Percentiles rank a stretch among this genome's conserved stretches.
These are phyloP conservation scores for Trichoderma lentiforme DNA, from an alignment of 2,329 filamentous ascomycete genomes.

Conservation along the genomic window DNA sequence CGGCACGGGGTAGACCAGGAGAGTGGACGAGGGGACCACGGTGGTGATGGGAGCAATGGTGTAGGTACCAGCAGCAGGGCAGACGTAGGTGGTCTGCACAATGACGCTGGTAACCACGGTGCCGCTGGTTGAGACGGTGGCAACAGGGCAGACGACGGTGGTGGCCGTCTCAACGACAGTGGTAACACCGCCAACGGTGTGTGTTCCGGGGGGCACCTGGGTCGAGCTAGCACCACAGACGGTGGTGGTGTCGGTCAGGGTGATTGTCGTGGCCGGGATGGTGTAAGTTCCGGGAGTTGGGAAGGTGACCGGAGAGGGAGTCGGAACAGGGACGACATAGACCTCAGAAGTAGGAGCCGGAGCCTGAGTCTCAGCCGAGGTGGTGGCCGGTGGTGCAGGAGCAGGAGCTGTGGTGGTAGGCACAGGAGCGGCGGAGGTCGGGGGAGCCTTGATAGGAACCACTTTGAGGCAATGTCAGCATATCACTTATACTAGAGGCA, in stretches of 20 bases:
- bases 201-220: conserved; percentile 57
- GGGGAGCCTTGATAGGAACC: conserved; percentile 33
- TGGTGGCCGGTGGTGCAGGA: conserved; percentile 19
- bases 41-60: conserved; percentile 69
- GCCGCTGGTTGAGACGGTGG: conserved; percentile 57
- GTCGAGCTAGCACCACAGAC: conserved; percentile 63
- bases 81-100: conserved; percentile 67
- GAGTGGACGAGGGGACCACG: conserved; percentile 50
- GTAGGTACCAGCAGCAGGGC: conserved; percentile 71
- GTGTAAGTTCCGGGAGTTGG: conserved; percentile 70
- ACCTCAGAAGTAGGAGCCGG: conserved; percentile 39
- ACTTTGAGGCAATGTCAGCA: conserved; percentile 30
- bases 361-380: conserved; percentile 21
- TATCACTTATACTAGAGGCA: not conserved
- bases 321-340: conserved; percentile 47
- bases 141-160: conserved; percentile 67
- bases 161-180: conserved; percentile 65
- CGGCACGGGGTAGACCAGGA: conserved; percentile 63
- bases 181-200: conserved; percentile 70
- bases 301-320: conserved; percentile 52
- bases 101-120: conserved; percentile 64
- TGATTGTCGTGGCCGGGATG: conserved; percentile 69
- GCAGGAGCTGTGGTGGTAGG: not conserved
- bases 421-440: conserved; percentile 25
- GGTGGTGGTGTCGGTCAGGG: conserved; percentile 63